phyloP scores from a whole-genome alignment of 257 asterid species.

The Solanum virginianum region DNA sequence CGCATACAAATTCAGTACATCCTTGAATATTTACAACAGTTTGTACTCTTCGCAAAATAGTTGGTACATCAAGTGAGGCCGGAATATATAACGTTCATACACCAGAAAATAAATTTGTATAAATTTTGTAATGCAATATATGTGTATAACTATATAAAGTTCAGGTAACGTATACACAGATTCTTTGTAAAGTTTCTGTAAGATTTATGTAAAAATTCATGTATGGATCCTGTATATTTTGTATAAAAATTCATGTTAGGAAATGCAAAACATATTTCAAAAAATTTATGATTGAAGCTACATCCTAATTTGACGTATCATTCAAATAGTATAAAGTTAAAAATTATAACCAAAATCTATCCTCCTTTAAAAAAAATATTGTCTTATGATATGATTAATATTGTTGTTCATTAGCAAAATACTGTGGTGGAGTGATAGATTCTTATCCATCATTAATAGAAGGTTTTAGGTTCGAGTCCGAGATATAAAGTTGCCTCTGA shows the following conservation, averaged over 20 bases:
- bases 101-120: background rate
- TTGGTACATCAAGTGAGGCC: background rate
- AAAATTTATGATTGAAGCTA: background rate
- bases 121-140: background rate
- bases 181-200: background rate
- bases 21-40: background rate
- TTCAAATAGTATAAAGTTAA: background rate
- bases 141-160: background rate
- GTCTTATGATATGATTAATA: background rate
- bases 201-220: background rate
- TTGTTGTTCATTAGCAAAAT: background rate
- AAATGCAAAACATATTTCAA: background rate
- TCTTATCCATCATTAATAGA: background rate
- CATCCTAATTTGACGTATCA: background rate
- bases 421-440: background rate
- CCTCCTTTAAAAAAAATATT: background rate
- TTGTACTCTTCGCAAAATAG: background rate
- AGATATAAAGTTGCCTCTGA: background rate
- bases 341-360: background rate
- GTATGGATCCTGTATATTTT: background rate
- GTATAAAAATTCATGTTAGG: background rate
- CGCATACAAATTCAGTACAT: background rate
- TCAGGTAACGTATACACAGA: background rate
- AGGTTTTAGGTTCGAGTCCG: no score
- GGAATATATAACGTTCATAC: background rate